These are phyloP conservation scores for Echites panduratus DNA, from an alignment of 257 asterid species.

Conservation along the genomic window DNA sequence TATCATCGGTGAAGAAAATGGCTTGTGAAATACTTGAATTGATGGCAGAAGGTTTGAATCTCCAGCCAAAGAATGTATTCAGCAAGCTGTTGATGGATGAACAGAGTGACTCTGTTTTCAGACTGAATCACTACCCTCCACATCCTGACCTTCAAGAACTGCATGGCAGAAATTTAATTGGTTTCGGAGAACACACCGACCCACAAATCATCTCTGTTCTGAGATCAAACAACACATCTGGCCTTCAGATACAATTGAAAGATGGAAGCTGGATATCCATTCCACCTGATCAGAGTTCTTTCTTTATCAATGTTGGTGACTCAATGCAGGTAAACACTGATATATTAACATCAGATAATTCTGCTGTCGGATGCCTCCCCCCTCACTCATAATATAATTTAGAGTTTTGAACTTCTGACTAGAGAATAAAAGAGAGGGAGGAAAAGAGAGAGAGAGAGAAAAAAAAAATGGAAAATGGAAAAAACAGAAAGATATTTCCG, in stretches of 20 bases:
- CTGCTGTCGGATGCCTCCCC: neutral
- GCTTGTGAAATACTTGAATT: slow-evolving; percentile 35
- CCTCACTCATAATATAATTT: too few relatives aligned
- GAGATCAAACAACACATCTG: slow-evolving; percentile 70
- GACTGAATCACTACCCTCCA: slow-evolving; percentile 61
- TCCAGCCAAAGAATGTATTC: slow-evolving; percentile 29
- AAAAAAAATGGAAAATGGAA: too few relatives aligned
- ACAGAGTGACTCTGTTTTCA: slow-evolving; percentile 41
- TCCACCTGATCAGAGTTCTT: slow-evolving; percentile 71
- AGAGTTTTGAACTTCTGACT: neutral
- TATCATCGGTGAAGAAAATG: slow-evolving; percentile 31
- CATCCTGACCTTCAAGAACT: slow-evolving; percentile 35
- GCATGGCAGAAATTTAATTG: slow-evolving; percentile 35
- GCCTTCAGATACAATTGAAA: slow-evolving; percentile 59
- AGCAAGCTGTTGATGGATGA: slow-evolving; percentile 32
- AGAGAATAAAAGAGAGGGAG: neutral
- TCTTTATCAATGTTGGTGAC: slow-evolving; percentile 80
- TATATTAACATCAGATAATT: neutral
- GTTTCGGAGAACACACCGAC: slow-evolving; percentile 82
- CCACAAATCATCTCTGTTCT: slow-evolving; percentile 82
- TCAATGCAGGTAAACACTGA: slow-evolving; percentile 57
- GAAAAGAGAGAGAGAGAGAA: too few relatives aligned
- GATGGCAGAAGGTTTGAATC: slow-evolving; percentile 31
- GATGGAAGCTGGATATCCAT: slow-evolving; percentile 66
- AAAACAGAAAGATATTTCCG: neutral